Percentiles rank a stretch among this genome's conserved stretches.
phyloP scores from a whole-genome alignment of 2,329 filamentous ascomycete species.

The Neopestalotiopsis clavispora region DNA sequence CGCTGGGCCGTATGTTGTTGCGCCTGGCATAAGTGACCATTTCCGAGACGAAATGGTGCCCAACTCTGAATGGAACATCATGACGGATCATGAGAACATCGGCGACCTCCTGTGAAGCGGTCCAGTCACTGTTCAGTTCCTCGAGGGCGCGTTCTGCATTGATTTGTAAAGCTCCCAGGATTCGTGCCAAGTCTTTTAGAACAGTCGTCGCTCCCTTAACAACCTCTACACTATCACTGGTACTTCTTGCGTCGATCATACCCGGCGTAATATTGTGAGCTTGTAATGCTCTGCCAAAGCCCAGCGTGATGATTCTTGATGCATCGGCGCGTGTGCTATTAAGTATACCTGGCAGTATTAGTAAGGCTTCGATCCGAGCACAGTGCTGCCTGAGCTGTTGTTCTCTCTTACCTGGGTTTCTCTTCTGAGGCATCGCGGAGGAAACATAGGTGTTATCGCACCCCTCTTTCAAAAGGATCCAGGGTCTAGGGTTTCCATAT shows the following conservation, averaged over 20 bases:
- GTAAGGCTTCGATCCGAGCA: neutral
- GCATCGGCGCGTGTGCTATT: conserved; percentile 16
- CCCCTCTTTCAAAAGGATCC: conserved; percentile 13
- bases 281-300: conserved; percentile 10
- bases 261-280: conserved; percentile 16
- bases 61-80: conserved; percentile 11
- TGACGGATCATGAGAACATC: conserved; percentile 13
- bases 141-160: conserved; percentile 12
- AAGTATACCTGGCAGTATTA: neutral
- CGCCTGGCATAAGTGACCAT: conserved; percentile 15
- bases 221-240: conserved; percentile 12
- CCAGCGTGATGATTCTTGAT: conserved; percentile 5
- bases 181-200: conserved; percentile 9
- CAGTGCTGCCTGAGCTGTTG: neutral
- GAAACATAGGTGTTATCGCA: conserved; percentile 14
- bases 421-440: conserved; percentile 16
- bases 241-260: conserved; percentile 14
- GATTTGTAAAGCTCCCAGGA: conserved; percentile 8
- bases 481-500: conserved; percentile 11
- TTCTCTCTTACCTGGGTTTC: conserved; percentile 2
- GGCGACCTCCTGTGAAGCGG: conserved; percentile 13
- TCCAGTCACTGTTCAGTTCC: conserved; percentile 17
- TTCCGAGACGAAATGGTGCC: conserved; percentile 13
- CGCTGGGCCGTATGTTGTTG: conserved; percentile 11
- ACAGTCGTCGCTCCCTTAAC: conserved; percentile 4